Base-by-base conservation (phyloP, 305 asterid species). In the Striga hermonthica region DNA sequence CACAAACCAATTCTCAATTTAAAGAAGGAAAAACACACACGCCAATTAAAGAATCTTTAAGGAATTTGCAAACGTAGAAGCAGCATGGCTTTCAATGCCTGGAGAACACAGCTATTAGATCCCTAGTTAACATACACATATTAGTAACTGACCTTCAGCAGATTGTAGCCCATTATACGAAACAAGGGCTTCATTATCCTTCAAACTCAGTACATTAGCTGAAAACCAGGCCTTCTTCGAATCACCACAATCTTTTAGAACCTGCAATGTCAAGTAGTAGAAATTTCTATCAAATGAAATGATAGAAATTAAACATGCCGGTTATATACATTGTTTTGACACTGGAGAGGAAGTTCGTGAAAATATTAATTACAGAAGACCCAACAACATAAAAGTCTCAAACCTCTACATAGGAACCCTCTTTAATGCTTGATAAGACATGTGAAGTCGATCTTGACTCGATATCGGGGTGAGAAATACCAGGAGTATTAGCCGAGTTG, bases 341-440 rank as follows among this genome's bases (percentile, higher is more conserved):
- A 59, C 10, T 35, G 53, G 53, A 59, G 10, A 44, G 37, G 39
- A 53, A 60, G 69, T 63, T 47, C 39, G 34, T 6, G 66, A 50
- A 50, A 22, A 36, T 40, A 14, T 57, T 48, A 45, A 55, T 60
- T 40, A 22, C 31, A 64, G 40, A 61, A 67, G 43, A 28, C 44
- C 13, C 13, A 36, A 67, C 55, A 60, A 37, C 61, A 47, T 1
- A 22, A 64, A 57, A 66, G 63, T 57, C 37, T 58, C 78, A 60
- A 67, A 94, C 99, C 99, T 94, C 99, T 72, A 94, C 96, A 69
- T 61, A 67, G 70, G 89, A 78, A 69, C 91, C 87, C 81, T 84
- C 96, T 72, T 74, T 76, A 50, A 91, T 85, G 77, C 79, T 77
- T 54, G 81, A 52, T 40, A 48, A 31, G 60, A 58, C 64, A 54